Conservation (phyloP, 352 stramenopile genomes). For the Pythium periplocum region DNA sequence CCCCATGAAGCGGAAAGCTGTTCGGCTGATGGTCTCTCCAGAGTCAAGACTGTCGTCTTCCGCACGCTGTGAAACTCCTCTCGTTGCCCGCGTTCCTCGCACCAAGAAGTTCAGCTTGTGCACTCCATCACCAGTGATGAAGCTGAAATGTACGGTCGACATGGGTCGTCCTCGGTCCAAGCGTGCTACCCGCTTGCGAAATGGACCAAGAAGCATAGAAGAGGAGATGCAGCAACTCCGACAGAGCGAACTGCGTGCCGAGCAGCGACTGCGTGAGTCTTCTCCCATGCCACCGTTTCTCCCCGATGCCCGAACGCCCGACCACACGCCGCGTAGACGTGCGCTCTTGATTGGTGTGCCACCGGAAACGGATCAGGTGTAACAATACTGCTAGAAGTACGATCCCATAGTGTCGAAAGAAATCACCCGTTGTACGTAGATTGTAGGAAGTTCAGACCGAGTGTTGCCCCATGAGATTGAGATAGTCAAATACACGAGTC, state of each 20-base stretch:
- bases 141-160: slow-evolving; percentile 70
- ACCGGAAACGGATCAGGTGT: too few relatives aligned
- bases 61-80: slow-evolving; percentile 10
- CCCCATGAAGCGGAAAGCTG: slow-evolving; percentile 17
- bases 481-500: too few relatives aligned
- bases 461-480: too few relatives aligned
- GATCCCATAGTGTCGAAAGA: too few relatives aligned
- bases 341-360: too few relatives aligned
- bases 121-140: slow-evolving; percentile 77
- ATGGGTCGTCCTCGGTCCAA: slow-evolving; percentile 73
- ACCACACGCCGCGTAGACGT: too few relatives aligned
- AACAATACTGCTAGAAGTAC: background rate
- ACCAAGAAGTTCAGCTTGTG: slow-evolving; percentile 55
- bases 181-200: slow-evolving; percentile 37
- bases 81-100: slow-evolving; percentile 11
- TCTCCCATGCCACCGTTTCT: too few relatives aligned
- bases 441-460: too few relatives aligned
- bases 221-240: slow-evolving; percentile 37
- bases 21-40: slow-evolving; percentile 13
- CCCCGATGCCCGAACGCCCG: too few relatives aligned
- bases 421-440: too few relatives aligned
- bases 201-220: slow-evolving; percentile 47
- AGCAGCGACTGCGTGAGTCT: background rate
- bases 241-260: background rate
- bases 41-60: slow-evolving; percentile 4